Conservation (phyloP, 2,329 filamentous ascomycete genomes). For the Trichophyton equinum region DNA sequence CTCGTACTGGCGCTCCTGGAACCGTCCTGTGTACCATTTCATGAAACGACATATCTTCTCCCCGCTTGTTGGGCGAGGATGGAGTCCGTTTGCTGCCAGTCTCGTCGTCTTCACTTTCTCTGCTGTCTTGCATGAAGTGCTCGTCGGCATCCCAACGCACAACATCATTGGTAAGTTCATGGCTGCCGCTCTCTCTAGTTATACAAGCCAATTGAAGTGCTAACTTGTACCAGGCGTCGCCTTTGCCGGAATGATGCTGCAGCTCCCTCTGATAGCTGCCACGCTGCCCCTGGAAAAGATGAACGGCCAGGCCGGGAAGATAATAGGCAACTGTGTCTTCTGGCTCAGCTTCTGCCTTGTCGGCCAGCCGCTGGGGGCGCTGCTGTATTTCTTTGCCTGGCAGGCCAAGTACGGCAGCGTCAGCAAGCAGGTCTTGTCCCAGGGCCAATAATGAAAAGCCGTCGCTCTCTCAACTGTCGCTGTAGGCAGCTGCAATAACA, state of each 20-base stretch:
- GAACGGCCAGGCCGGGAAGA: conserved; percentile 59
- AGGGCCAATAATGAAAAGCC: not conserved
- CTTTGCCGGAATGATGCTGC: conserved; percentile 85
- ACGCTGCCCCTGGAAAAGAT: conserved; percentile 71
- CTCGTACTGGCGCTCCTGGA: conserved; percentile 91
- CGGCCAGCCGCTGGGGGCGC: conserved; percentile 80
- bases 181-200: not conserved
- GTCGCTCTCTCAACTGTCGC: not conserved
- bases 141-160: conserved; percentile 89
- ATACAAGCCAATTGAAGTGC: not conserved
- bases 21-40: conserved; percentile 92
- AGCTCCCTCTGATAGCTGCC: conserved; percentile 73
- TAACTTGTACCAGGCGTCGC: conserved; percentile 53
- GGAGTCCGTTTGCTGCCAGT: conserved; percentile 57
- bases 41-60: conserved; percentile 92
- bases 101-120: conserved; percentile 78
- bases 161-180: conserved; percentile 62
- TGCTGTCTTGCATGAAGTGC: conserved; percentile 76
- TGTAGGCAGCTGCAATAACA: not conserved
- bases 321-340: conserved; percentile 86
- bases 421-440: conserved; percentile 27
- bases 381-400: conserved; percentile 97
- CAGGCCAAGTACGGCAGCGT: conserved; percentile 92
- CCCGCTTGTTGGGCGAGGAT: conserved; percentile 74
- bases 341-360: conserved; percentile 95